These are phyloP conservation scores for Pichia insulana DNA, from an alignment of 805 yeast species.

Conservation along the genomic window DNA sequence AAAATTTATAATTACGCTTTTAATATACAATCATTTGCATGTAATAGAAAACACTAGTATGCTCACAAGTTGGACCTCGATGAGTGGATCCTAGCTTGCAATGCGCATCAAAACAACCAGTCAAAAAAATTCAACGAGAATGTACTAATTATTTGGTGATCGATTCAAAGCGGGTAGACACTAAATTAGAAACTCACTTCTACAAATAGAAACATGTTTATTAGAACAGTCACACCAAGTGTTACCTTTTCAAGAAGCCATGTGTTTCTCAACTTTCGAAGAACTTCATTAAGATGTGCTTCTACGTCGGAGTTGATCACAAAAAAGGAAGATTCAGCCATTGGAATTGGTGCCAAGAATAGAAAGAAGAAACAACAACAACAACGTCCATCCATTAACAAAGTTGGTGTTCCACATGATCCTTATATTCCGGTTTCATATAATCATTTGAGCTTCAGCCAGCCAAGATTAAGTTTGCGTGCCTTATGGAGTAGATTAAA, in stretches of 20 bases:
- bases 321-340: slow-evolving; percentile 6
- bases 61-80: too few relatives aligned
- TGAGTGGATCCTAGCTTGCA: too few relatives aligned
- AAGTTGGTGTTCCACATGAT: slow-evolving; percentile 29
- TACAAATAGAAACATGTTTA: too few relatives aligned
- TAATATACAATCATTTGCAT: too few relatives aligned
- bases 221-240: not conserved
- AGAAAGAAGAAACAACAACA: slow-evolving; percentile 14
- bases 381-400: slow-evolving; percentile 26
- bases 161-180: not conserved
- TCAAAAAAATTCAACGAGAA: not conserved
- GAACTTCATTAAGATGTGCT: slow-evolving; percentile 6
- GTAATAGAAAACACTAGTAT: too few relatives aligned
- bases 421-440: slow-evolving; percentile 45
- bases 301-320: slow-evolving; percentile 8
- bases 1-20: too few relatives aligned
- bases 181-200: too few relatives aligned
- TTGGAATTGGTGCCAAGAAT: slow-evolving; percentile 9
- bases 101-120: too few relatives aligned
- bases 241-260: not conserved
- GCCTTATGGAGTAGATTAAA: slow-evolving; percentile 56
- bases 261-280: not conserved
- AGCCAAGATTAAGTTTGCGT: slow-evolving; percentile 36
- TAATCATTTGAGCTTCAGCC: slow-evolving; percentile 11
- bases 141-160: not conserved